phyloP scores from a whole-genome alignment of 495 filamentous ascomycete genomes.

The Hyaloscypha variabilis region DNA sequence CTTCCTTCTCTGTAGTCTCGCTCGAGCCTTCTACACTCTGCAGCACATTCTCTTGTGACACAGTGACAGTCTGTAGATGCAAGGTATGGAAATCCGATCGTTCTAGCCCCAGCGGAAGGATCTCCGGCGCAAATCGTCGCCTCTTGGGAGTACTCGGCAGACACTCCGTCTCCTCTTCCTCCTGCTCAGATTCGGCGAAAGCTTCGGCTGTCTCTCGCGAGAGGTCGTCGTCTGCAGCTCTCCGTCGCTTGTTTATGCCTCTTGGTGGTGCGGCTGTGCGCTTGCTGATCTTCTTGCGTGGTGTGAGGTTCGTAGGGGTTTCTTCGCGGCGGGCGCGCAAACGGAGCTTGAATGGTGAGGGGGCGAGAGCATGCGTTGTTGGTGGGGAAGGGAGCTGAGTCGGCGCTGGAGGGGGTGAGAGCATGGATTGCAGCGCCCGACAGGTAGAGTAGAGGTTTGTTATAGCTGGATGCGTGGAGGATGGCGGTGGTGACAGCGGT shows the following conservation, averaged over 20 bases:
- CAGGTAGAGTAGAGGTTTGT: constrained; percentile 68
- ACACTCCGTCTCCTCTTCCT: constrained; percentile 31
- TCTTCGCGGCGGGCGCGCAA: constrained; percentile 39
- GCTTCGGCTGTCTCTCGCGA: constrained; percentile 41
- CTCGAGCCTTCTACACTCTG: neutral
- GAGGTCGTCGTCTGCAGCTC: constrained; percentile 57
- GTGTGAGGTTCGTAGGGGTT: constrained; percentile 34
- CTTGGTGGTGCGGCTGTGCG: constrained; percentile 47
- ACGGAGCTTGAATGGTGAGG: constrained; percentile 49
- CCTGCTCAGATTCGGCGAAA: constrained; percentile 36
- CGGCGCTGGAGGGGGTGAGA: constrained; percentile 47
- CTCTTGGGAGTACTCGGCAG: constrained; percentile 70
- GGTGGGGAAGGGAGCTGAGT: constrained; percentile 41
- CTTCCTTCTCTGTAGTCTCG: constrained; percentile 3
- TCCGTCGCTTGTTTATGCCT: constrained; percentile 64
- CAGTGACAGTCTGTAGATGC: constrained; percentile 38
- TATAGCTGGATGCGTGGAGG: constrained; percentile 55
- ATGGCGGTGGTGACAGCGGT: constrained; percentile 64
- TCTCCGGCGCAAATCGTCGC: constrained; percentile 63
- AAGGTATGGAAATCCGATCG: constrained; percentile 66
- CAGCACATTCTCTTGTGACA: neutral
- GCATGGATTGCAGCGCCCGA: constrained; percentile 70
- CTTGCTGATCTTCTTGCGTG: constrained; percentile 51
- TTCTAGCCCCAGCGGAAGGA: constrained; percentile 68
- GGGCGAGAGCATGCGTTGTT: constrained; percentile 52